Percentiles rank a stretch among this genome's conserved stretches.
These are phyloP conservation scores for Peniophora sp. DNA, from an alignment of 1,284 basidiomycete species.

Conservation along the genomic window DNA sequence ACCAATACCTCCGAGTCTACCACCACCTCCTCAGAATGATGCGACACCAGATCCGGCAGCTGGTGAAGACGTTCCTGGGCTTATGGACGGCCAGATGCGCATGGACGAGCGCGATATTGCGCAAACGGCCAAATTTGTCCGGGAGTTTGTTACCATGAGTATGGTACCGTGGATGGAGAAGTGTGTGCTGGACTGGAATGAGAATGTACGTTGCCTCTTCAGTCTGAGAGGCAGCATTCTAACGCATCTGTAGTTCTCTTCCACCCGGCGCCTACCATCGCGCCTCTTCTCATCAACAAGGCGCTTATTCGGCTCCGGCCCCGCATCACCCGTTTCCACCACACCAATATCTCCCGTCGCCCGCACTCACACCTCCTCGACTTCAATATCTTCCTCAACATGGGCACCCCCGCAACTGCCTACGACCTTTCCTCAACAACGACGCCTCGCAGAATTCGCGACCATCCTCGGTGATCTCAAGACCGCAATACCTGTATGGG, in stretches of 20 bases:
- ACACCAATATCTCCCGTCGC: conserved; percentile 18
- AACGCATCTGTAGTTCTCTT: conserved; percentile 51
- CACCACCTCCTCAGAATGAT: conserved; percentile 22
- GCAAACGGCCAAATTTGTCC: conserved; percentile 72
- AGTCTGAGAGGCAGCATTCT: not conserved
- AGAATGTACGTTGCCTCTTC: conserved; percentile 47
- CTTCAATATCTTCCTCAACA: conserved; percentile 33
- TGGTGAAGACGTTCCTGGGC: not conserved
- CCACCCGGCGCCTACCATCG: conserved; percentile 75
- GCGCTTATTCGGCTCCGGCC: conserved; percentile 71
- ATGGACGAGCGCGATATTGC: conserved; percentile 76
- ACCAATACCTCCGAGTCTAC: conserved; percentile 55
- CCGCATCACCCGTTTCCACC: conserved; percentile 37
- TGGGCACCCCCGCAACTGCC: conserved; percentile 15
- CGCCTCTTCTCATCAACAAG: conserved; percentile 85
- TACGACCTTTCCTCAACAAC: conserved; percentile 54
- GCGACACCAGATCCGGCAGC: not conserved
- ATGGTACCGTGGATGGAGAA: conserved; percentile 96
- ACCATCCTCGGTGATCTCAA: conserved; percentile 90
- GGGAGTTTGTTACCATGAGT: conserved; percentile 89
- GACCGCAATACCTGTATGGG: conserved; percentile 82
- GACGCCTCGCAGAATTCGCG: conserved; percentile 91
- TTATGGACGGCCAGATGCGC: conserved; percentile 32
- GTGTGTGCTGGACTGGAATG: conserved; percentile 90
- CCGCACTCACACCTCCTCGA: conserved; percentile 17